Base-by-base conservation (phyloP, 176 grass and related monocot species). In the Oropetium thomaeum region DNA sequence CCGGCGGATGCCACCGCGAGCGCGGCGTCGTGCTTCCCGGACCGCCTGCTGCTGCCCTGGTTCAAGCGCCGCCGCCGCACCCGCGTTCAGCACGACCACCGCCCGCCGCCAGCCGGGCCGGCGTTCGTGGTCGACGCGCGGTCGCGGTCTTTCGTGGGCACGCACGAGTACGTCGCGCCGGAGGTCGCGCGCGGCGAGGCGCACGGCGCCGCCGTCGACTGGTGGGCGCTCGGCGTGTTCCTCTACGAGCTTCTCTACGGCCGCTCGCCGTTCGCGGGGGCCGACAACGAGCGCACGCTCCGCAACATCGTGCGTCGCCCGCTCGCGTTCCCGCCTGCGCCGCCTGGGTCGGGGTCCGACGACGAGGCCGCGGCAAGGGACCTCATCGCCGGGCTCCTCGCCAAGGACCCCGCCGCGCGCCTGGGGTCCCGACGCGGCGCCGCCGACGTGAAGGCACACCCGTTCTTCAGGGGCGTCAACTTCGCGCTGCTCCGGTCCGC, bases 141-240 rank as follows among this genome's bases (percentile, higher is more conserved):
- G 4, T 99, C 96, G 9, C 67, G 72, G 69, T 99, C 96, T 3
- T 95, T 99, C 79, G 96, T 99, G 3, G 96, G 96, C 1, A 99
- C 96, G 12, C 96, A 99, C 81, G 96, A 99, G 75, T 99, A 99
- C 73, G 89, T 99, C 1, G 81, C 91, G 0, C 91, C 96, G 0
- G 96, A 99, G 76, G 89, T 99, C 1, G 96, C 92, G 10, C 0
- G 45, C 14, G 96, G 96, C 17, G 82, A 68, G 2, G 9, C 72
- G 27, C 96, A 99, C 72, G 96, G 92, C 45, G 88, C 87, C 10
- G 86, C 91, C n/a, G 92, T 99, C 7, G 96, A 99, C 87, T 99
- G 96, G 96, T 99, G 96, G 96, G 91, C 96, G 5, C 82, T 79
- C 14, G 96, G 96, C n/a, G 82, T 99, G 11, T 89, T 99, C 75